Evolutionary conservation across 1,284 basidiomycete species (phyloP), one percentile per base, ranked within the genome.

Genomic region (Microbotryomycetes sp.): DNA sequence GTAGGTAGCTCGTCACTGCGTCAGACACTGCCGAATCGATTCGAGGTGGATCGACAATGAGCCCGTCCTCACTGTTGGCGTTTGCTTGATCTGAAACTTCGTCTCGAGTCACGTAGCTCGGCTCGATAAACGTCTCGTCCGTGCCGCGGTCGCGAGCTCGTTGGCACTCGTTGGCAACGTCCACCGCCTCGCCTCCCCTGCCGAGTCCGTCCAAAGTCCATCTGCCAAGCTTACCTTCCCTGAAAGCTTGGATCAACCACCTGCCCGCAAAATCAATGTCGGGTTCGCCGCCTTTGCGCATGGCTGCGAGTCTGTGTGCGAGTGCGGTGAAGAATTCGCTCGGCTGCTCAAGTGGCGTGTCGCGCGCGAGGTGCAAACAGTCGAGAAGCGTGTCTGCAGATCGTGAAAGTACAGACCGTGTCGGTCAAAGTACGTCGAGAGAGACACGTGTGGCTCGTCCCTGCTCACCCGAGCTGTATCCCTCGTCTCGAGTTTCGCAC

Each of bases 221-320:
- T 24, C 74, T 67, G 2, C 79, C 79, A 23, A 80, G 67, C 55
- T 76, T 89, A 78, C 74, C 81, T 26, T 86, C 85, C 52, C 92
- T 82, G 84, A 91, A 96, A 81, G 88, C 88, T 49, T 82, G 79
- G 45, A 94, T 81, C 71, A 96, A 85, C 80, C 85, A 89, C n/a
- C 79, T 78, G 2, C 86, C 85, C 5, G 90, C 87, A 11, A 87
- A 81, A 5, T 82, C 76, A 15, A 81, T 72, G 74, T 97, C 87
- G 46, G 80, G 79, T 57, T 83, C 79, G 2, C 86, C 90, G 2
- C 91, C 90, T 62, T 84, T 82, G 67, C 81, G 79, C 23, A 93
- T 78, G 79, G 91, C 90, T n/a, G 87, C 85, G 67, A 93, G 81
- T 13, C 90, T 81, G 31, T 73, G 72, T 0, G 85, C 87, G n/a